Evolutionary conservation across 768 basidiomycete genomes (phyloP).

Genomic region (Serendipita sp.): DNA sequence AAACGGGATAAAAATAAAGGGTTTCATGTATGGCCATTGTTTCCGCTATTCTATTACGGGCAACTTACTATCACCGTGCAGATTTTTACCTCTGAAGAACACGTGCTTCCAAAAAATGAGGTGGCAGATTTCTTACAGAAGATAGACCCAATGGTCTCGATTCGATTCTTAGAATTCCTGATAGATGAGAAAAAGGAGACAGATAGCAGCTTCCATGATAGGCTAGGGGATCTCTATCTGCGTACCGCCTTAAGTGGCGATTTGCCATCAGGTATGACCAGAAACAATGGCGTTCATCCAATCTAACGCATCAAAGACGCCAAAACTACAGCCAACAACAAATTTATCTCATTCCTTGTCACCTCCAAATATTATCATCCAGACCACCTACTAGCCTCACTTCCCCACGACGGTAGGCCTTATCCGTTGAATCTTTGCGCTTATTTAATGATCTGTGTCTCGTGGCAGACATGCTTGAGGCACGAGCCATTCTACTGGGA

Average conservation of each 20-base stretch:
- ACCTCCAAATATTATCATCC: constrained; percentile 51
- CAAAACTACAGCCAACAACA: constrained; percentile 38
- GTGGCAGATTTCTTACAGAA: constrained; percentile 68
- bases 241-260: constrained; percentile 44
- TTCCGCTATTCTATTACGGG: background rate
- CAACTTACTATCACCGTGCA: constrained; percentile 18
- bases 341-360: constrained; percentile 63
- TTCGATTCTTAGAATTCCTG: constrained; percentile 72
- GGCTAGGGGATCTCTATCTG: constrained; percentile 76
- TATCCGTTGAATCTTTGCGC: background rate
- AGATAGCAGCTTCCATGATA: constrained; percentile 61
- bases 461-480: constrained; percentile 64
- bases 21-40: constrained; percentile 41
- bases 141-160: constrained; percentile 51
- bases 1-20: constrained; percentile 54
- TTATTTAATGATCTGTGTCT: background rate
- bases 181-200: constrained; percentile 60
- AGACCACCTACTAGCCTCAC: constrained; percentile 63
- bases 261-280: constrained; percentile 8
- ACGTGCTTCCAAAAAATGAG: constrained; percentile 62
- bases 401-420: constrained; percentile 62
- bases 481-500: constrained; percentile 80
- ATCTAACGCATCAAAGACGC: constrained; percentile 24
- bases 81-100: constrained; percentile 95
- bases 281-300: background rate